Percentiles rank a stretch among this genome's conserved stretches.
These are phyloP conservation scores for Aspergillus viridinutans DNA, from an alignment of 2,329 filamentous ascomycete species.

Conservation along the genomic window DNA sequence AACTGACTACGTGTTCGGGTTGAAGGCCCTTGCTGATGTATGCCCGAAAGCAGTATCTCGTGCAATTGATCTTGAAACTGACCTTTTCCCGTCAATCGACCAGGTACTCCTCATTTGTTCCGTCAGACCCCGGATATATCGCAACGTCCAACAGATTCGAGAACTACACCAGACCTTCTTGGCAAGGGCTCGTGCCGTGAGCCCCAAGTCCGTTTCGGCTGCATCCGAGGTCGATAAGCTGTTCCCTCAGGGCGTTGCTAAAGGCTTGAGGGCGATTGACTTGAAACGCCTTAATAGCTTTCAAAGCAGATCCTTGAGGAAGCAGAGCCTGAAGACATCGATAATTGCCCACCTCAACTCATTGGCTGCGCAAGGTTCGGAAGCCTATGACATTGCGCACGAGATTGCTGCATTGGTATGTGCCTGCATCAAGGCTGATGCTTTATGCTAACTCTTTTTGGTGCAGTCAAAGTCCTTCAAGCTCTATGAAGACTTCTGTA, in stretches of 20 bases:
- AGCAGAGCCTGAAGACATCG: slow-evolving; percentile 26
- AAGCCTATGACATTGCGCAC: slow-evolving; percentile 51
- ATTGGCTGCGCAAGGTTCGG: slow-evolving; percentile 49
- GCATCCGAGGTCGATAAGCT: slow-evolving; percentile 18
- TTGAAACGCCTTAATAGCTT: slow-evolving; percentile 33
- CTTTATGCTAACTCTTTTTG: slow-evolving; percentile 44
- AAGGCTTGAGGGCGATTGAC: slow-evolving; percentile 48
- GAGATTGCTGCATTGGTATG: slow-evolving; percentile 52
- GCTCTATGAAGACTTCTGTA: slow-evolving; percentile 86
- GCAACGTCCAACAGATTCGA: slow-evolving; percentile 73
- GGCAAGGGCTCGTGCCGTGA: slow-evolving; percentile 63
- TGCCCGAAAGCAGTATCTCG: slow-evolving; percentile 20
- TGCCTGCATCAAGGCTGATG: not conserved
- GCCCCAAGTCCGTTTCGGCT: slow-evolving; percentile 56
- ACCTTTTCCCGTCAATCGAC: not conserved
- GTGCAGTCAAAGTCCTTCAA: slow-evolving; percentile 73
- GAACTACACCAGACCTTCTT: slow-evolving; percentile 80
- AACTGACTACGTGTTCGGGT: slow-evolving; percentile 79
- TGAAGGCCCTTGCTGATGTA: slow-evolving; percentile 84
- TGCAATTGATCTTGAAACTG: not conserved
- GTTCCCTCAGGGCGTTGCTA: slow-evolving; percentile 34
- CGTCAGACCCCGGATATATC: slow-evolving; percentile 69
- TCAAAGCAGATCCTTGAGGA: slow-evolving; percentile 25
- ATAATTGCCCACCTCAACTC: slow-evolving; percentile 29
- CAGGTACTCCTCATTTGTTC: slow-evolving; percentile 73